Base-by-base conservation (phyloP, 805 yeast species). In the Barnettozyma wickerhamii region DNA sequence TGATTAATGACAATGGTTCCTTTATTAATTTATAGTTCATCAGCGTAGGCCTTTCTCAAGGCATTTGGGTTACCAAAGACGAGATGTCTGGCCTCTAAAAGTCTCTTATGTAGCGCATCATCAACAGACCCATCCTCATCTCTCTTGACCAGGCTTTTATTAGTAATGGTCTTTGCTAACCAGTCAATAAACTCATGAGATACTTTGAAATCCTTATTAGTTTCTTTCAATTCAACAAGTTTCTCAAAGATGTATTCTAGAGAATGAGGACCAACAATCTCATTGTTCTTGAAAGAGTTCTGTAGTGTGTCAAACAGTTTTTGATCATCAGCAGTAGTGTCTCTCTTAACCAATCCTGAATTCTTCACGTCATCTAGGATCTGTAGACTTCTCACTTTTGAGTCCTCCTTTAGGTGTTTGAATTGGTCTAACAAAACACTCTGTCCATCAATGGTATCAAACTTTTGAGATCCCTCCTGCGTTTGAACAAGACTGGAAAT, bases 41-140 rank as follows among this genome's bases (percentile, higher is more conserved):
- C 84, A 14, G 68, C 68, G 32, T 69, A 60, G 6, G 75, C 79
- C 55, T 82, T 83, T 45, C 93, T 69, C 42, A 72, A 60, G 0
- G 83, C 95, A 54, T 74, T 67, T 15, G 84, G 86, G 52, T 87
- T 87, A 2, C 95, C 96, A 63, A 87, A 87, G 1, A 81, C 75
- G 18, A 63, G 56, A 56, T 86, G 91, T 52, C 95, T 73, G 13
- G 69, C 65, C 21, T 64, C 62, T 9, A 65, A 49, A 18, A 78
- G 62, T 23, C 65, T 69, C 21, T 58, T 49, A 41, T 73, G 73
- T 48, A 62, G 63, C 10, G 46, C 29, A n/a, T 46, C 50, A 24
- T 60, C 60, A 28, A 50, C 28, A 23, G 62, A 58, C 15, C 51
- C 58, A 32, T 23, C 24, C 5, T 49, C 43, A 9, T 58, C 58